Percentiles rank a stretch among this genome's conserved stretches.
These are phyloP conservation scores for Xerocomellus dryophilus DNA, from an alignment of 768 basidiomycete species.

Conservation along the genomic window DNA sequence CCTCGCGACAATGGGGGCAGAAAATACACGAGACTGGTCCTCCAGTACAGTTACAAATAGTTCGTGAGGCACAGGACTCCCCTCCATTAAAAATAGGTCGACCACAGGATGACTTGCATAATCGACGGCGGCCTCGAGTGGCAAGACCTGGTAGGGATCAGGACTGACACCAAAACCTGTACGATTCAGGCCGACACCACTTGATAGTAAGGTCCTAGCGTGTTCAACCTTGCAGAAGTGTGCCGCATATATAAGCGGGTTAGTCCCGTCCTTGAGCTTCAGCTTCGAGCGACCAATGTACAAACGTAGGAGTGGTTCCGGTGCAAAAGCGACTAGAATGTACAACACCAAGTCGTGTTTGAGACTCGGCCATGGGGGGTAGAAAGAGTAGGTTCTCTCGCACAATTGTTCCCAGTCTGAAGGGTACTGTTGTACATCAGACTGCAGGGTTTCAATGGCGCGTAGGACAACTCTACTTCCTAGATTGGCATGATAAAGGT, in stretches of 20 bases:
- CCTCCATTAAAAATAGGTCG: not conserved
- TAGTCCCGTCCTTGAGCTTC: not conserved
- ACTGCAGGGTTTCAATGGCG: not conserved
- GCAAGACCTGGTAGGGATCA: not conserved
- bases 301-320: not conserved
- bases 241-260: slow-evolving; percentile 6
- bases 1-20: not conserved
- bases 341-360: slow-evolving; percentile 1
- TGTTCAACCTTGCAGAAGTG: not conserved
- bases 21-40: rapidly evolving
- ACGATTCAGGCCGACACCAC: not conserved
- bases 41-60: not conserved
- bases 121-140: not conserved
- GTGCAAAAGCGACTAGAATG: not conserved
- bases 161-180: not conserved
- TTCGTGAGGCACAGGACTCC: not conserved
- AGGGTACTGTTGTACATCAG: not conserved
- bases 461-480: not conserved
- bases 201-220: not conserved
- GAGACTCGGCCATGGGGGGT: not conserved
- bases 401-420: slow-evolving; percentile 2
- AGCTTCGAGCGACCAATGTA: not conserved
- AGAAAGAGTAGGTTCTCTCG: not conserved
- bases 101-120: rapidly evolving
- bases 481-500: not conserved